Percentiles rank a stretch among this genome's conserved stretches.
These are phyloP conservation scores for Blastobotrys capitulatus DNA, from an alignment of 1,139 yeast species.

Conservation along the genomic window DNA sequence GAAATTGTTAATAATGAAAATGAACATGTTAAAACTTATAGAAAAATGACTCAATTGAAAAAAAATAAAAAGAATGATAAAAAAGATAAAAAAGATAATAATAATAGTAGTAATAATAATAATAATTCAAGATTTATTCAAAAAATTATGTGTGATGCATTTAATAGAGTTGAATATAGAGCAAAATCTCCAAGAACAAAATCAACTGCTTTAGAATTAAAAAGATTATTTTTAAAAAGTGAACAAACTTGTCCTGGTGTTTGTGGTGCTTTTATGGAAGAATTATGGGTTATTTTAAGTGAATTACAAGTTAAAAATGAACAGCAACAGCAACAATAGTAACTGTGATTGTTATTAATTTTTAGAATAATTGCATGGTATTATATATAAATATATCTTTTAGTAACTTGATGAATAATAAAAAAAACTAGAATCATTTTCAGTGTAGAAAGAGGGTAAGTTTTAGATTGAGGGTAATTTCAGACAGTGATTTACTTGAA, in stretches of 20 bases:
- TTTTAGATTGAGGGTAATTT: too few relatives aligned
- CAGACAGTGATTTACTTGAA: too few relatives aligned
- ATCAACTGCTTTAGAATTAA: conserved; percentile 10
- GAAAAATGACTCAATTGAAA: conserved; percentile 3
- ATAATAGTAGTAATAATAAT: conserved; percentile 4
- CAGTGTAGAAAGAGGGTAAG: too few relatives aligned
- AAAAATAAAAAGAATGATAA: not conserved
- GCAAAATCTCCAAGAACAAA: conserved; percentile 12
- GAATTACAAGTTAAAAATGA: conserved; percentile 2
- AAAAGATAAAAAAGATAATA: not conserved
- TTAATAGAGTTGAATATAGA: conserved; percentile 13
- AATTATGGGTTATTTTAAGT: conserved; percentile 33
- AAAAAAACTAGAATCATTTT: too few relatives aligned
- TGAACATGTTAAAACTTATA: conserved; percentile 8
- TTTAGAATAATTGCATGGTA: too few relatives aligned
- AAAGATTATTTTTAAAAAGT: conserved; percentile 23
- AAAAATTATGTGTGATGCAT: conserved; percentile 14
- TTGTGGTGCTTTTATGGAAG: conserved; percentile 60
- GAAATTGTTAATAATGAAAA: not conserved
- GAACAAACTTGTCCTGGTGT: conserved; percentile 59
- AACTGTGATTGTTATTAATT: too few relatives aligned
- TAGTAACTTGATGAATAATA: too few relatives aligned
- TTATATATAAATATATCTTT: too few relatives aligned
- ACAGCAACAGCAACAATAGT: not conserved
- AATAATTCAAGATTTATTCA: not conserved